These are phyloP conservation scores for Bisporella sp. DNA, from an alignment of 2,329 filamentous ascomycete genomes.

Conservation along the genomic window DNA sequence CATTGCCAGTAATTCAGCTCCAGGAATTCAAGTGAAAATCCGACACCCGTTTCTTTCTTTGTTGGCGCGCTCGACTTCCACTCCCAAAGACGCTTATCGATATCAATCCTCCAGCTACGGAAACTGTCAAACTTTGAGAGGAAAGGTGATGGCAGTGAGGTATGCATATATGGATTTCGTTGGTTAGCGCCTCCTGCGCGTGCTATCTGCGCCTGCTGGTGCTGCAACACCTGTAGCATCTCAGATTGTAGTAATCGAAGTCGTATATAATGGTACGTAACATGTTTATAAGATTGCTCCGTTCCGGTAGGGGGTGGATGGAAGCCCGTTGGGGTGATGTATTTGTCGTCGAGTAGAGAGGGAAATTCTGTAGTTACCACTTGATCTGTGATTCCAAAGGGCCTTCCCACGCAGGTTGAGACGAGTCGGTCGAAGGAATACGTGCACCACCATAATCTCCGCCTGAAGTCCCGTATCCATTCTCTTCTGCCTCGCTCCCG, in stretches of 20 bases:
- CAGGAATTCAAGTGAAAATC: conserved; percentile 82
- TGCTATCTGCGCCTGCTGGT: conserved; percentile 79
- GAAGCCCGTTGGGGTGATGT: conserved; percentile 77
- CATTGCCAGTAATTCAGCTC: conserved; percentile 98
- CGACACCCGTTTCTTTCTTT: conserved; percentile 73
- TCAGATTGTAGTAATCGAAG: conserved; percentile 86
- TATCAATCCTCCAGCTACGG: conserved; percentile 79
- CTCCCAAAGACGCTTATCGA: conserved; percentile 73
- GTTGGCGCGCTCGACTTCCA: conserved; percentile 83
- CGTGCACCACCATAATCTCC: conserved; percentile 93
- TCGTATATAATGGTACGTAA: conserved; percentile 87
- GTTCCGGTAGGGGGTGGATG: conserved; percentile 46
- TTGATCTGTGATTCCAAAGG: conserved; percentile 92
- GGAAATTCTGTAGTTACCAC: conserved; percentile 95
- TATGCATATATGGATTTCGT: conserved; percentile 68
- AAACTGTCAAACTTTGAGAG: conserved; percentile 79
- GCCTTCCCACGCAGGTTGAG: conserved; percentile 85
- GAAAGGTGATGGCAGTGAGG: conserved; percentile 76
- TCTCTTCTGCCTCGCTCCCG: conserved; percentile 63
- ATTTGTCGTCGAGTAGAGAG: conserved; percentile 78
- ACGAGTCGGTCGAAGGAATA: conserved; percentile 95
- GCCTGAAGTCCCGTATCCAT: conserved; percentile 78
- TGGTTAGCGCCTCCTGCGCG: conserved; percentile 58
- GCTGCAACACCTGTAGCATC: conserved; percentile 87
- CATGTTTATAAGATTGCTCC: conserved; percentile 79